Evolutionary conservation across 2,329 filamentous ascomycete species (phyloP).

Genomic region (Fusarium poae): DNA sequence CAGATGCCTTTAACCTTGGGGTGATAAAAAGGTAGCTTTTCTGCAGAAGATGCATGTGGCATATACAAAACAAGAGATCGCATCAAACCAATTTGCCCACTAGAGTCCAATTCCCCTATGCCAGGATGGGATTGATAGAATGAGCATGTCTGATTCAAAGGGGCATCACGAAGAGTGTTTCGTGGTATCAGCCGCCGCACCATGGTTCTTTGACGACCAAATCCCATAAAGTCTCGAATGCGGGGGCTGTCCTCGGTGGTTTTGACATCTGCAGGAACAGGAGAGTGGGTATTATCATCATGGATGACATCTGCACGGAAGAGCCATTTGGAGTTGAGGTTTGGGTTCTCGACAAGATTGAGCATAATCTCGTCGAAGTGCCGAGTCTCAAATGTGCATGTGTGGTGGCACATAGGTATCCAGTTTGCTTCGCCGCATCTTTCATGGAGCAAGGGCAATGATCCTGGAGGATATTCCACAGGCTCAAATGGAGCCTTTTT

Average conservation of each 20-base stretch:
- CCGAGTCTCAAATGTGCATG: conserved; percentile 72
- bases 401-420: conserved; percentile 67
- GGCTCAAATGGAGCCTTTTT: conserved; percentile 50
- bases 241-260: background rate
- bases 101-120: conserved; percentile 12
- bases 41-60: conserved; percentile 74
- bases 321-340: conserved; percentile 81
- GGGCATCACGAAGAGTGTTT: conserved; percentile 80
- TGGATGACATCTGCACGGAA: conserved; percentile 81
- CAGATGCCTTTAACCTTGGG: conserved; percentile 80
- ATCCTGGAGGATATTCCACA: conserved; percentile 46
- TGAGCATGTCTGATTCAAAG: conserved; percentile 86
- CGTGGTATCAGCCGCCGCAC: conserved; percentile 84
- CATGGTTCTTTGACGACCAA: conserved; percentile 70
- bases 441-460: conserved; percentile 49
- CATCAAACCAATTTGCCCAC: conserved; percentile 46
- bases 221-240: conserved; percentile 39
- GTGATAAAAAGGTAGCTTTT: conserved; percentile 88
- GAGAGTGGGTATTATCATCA: conserved; percentile 48
- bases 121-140: conserved; percentile 64
- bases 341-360: conserved; percentile 83
- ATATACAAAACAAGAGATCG: conserved; percentile 75
- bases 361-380: conserved; percentile 77
- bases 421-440: conserved; percentile 54
- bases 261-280: conserved; percentile 3